Evolutionary conservation across 257 asterid species (phyloP), one percentile per base, ranked within the genome.

Genomic region (Gynochthodes officinalis): DNA sequence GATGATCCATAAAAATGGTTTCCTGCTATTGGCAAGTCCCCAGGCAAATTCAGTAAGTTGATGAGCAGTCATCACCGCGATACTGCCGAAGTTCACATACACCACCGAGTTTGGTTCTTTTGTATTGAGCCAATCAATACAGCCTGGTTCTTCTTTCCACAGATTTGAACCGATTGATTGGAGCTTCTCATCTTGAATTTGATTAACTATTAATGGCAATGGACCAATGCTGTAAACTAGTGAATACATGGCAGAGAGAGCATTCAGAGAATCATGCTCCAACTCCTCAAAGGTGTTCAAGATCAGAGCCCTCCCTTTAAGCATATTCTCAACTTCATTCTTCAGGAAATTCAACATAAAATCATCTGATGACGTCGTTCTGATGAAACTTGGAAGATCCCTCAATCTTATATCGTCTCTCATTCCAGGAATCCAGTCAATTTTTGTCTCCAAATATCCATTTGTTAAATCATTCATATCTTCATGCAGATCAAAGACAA

Each of bases 51-150:
- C 91, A 0, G 71, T 74, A 28, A 86, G 61, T 42, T 86, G 91
- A 10, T 77, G 70, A 0, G 85, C 79, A 0, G 86, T 80, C 69
- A 86, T 67, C 0, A 84, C 83, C 0, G 87, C 80, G 35, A 86
- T 78, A 81, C 89, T 80, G 18, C 89, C 89, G 27, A 86, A 86
- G 19, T 86, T 86, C 4, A 86, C 91, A 46, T 82, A 82, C 19
- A 86, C 84, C 0, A 86, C 89, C 3, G 91, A 86, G 1, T 32
- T 70, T 2, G 85, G 76, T 15, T 64, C 77, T 69, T 76, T 80
- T 0, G 40, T 3, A 21, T 86, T 80, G 37, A 86, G 84, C 90
- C 90, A 86, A 0, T 69, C 18, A 27, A 84, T 58, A 75, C 87
- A 84, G 0, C 37, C 71, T 1, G 11, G 0, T 19, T 86, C 85